phyloP scores from a whole-genome alignment of 768 basidiomycete genomes.

The Serendipita sp. region DNA sequence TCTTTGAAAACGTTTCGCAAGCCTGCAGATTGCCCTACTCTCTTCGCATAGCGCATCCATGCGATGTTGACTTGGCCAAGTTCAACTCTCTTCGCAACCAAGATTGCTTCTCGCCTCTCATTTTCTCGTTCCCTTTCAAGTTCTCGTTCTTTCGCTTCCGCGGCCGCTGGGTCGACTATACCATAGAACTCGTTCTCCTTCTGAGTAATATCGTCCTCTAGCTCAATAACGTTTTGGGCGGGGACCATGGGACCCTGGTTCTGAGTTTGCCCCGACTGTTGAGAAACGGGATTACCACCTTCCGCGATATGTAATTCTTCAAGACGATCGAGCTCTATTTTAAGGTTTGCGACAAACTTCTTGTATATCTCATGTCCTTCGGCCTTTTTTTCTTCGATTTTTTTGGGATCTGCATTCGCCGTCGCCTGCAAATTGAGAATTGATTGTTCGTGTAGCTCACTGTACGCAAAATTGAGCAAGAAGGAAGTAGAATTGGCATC shows the following conservation, averaged over 20 bases:
- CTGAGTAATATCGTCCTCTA: not conserved
- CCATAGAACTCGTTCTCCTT: slow-evolving; percentile 4
- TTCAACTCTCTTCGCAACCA: slow-evolving; percentile 42
- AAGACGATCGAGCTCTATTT: slow-evolving; percentile 43
- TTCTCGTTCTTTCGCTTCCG: slow-evolving; percentile 12
- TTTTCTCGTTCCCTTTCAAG: slow-evolving; percentile 11
- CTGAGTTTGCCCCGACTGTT: slow-evolving; percentile 13
- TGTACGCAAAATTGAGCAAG: slow-evolving; percentile 78
- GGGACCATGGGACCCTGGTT: slow-evolving; percentile 18
- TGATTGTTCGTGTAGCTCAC: slow-evolving; percentile 51
- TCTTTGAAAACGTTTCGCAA: slow-evolving; percentile 23
- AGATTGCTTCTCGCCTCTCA: slow-evolving; percentile 23
- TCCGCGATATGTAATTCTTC: slow-evolving; percentile 26
- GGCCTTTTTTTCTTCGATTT: slow-evolving; percentile 29
- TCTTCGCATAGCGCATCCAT: slow-evolving; percentile 83
- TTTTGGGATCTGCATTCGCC: not conserved
- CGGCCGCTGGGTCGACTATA: slow-evolving; percentile 2
- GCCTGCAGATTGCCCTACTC: slow-evolving; percentile 70
- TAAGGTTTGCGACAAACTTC: slow-evolving; percentile 51
- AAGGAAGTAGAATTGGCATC: slow-evolving; percentile 80
- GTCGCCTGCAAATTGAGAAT: slow-evolving; percentile 14
- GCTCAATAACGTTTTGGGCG: not conserved
- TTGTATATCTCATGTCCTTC: slow-evolving; percentile 62
- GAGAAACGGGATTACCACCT: slow-evolving; percentile 11
- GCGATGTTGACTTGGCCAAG: slow-evolving; percentile 57